Base-by-base conservation (phyloP, 805 yeast genomes). In the Nakazawaea laoshanensis region DNA sequence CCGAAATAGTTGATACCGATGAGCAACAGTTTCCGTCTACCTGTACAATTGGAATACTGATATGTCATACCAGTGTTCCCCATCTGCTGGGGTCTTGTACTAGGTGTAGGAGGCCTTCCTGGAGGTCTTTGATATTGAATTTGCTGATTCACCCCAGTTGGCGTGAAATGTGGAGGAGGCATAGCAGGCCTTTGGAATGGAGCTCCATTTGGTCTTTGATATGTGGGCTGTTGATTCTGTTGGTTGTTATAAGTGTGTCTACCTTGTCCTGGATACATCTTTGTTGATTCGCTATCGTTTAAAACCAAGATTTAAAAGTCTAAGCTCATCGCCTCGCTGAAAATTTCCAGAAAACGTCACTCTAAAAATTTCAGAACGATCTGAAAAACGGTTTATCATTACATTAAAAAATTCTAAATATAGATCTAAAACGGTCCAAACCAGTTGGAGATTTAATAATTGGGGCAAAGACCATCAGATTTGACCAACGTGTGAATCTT, bases 1-100 rank as follows among this genome's bases (percentile, higher is more conserved):
- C 87, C 87, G 39, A 71, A 62, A 54, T 85, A 85, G 57, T 85
- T 85, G 52, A 80, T 77, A 9, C 95, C 95, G 36, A 85, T 65
- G 31, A 83, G 49, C 35, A 85, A 51, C 2, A 94, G 95, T 55
- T 84, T 85, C 40, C 75, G 69, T 21, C 65, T 63, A 10, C 94
- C 94, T 4, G 70, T 58, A 60, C 88, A 79, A 45, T 73, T 68
- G 8, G 89, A 7, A 44, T 34, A 29, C 15, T 29, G 32, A 18
- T 19, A 34, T 12, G 16, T 24, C 15, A 29, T 10, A 13, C 33
- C 33, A 12, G 31, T 13, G 6, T 34, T 18, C 7, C 30, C 25
- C 26, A 34, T 16, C 24, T 29, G 29, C 19, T 33, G 36, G 8
- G 37, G 37, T 16, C 32, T 29, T 3, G 32, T 27, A 11, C 17